Evolutionary conservation across 371 early-diverging fungal species (phyloP).

Genomic region (Lichtheimia ornata): DNA sequence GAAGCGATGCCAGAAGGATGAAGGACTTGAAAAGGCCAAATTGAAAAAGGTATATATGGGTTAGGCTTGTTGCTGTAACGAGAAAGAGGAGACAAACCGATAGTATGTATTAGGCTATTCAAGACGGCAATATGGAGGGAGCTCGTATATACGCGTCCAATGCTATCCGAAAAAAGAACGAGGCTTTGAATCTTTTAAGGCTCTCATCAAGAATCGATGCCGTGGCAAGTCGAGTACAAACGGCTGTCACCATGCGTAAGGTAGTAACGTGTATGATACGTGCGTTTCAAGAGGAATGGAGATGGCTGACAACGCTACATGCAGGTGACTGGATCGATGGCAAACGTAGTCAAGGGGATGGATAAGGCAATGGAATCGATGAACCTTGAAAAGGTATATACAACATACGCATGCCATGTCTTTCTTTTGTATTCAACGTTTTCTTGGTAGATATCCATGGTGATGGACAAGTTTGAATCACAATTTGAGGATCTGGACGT

Average conservation of each 20-base stretch:
- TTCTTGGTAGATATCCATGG: conserved; percentile 72
- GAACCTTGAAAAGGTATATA: conserved; percentile 85
- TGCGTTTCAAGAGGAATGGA: too few relatives aligned
- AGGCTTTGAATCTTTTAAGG: conserved; percentile 83
- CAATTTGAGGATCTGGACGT: conserved; percentile 95
- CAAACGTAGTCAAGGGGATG: conserved; percentile 87
- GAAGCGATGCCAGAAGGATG: conserved; percentile 86
- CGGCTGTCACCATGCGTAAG: conserved; percentile 92
- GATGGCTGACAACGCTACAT: neutral
- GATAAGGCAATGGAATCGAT: conserved; percentile 89
- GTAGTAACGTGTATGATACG: conserved; percentile 26
- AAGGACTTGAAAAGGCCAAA: conserved; percentile 76
- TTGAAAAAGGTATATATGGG: conserved; percentile 80
- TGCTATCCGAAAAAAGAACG: conserved; percentile 98
- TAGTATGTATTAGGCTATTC: conserved; percentile 69
- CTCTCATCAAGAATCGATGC: conserved; percentile 92
- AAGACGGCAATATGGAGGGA: conserved; percentile 91
- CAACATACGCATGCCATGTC: neutral
- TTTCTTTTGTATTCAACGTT: neutral
- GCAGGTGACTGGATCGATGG: conserved; percentile 75
- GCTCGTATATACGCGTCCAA: conserved; percentile 94
- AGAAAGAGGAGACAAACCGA: too few relatives aligned
- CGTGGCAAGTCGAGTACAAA: conserved; percentile 90
- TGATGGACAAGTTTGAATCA: conserved; percentile 94
- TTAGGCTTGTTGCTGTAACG: neutral